Evolutionary conservation across 2,329 filamentous ascomycete genomes (phyloP).

Genomic region (Talaromyces albobiverticillius): DNA sequence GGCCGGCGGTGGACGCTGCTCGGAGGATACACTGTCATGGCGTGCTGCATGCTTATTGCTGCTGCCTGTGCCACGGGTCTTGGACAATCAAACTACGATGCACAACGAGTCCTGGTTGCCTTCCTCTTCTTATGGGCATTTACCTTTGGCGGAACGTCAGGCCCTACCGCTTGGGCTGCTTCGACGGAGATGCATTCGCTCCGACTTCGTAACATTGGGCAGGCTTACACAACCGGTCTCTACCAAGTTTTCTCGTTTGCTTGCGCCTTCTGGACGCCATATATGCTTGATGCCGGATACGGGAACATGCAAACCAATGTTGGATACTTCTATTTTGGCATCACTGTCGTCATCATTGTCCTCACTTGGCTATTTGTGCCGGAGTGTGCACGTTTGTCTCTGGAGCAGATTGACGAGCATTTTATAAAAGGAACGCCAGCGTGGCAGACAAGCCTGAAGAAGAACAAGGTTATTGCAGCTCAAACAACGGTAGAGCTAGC

Average conservation of each 20-base stretch:
- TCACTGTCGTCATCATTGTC: constrained; percentile 18
- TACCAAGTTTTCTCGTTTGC: constrained; percentile 25
- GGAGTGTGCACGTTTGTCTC: constrained; percentile 24
- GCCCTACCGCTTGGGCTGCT: constrained; percentile 21
- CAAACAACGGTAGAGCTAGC: no score
- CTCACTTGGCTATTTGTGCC: constrained; percentile 23
- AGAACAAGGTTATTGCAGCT: constrained; percentile 16
- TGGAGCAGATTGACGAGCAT: constrained; percentile 29
- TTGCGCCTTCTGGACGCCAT: constrained; percentile 24
- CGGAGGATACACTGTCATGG: constrained; percentile 22
- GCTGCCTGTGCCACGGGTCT: constrained; percentile 21
- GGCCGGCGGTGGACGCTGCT: constrained; percentile 23
- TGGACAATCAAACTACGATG: constrained; percentile 13
- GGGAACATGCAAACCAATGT: constrained; percentile 28
- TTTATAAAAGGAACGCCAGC: constrained; percentile 21
- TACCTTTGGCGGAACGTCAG: constrained; percentile 24
- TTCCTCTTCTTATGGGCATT: constrained; percentile 27
- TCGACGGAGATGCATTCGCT: constrained; percentile 28
- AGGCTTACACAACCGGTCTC: constrained; percentile 22
- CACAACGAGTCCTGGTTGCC: constrained; percentile 23
- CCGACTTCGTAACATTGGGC: constrained; percentile 25
- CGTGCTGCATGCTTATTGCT: constrained; percentile 23
- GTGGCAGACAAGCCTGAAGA: constrained; percentile 23
- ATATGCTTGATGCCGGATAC: constrained; percentile 23
- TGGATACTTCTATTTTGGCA: constrained; percentile 28